A percentile compares a stretch with the other conserved stretches of the same genome.
Evolutionary conservation across 257 asterid species (phyloP).

Genomic region (Solanum chilense): DNA sequence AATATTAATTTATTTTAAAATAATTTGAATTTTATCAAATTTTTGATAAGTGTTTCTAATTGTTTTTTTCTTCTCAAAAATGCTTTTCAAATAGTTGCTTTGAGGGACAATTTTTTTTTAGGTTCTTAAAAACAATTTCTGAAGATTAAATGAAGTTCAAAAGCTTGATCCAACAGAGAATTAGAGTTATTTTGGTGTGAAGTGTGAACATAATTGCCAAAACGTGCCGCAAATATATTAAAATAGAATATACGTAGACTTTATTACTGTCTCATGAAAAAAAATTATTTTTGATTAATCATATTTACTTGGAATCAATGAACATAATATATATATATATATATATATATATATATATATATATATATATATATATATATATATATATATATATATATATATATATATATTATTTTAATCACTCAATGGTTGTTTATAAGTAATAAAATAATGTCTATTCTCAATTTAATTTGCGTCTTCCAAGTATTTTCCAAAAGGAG

Average conservation of each 20-base stretch:
- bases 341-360: no score
- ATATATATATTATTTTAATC: no score
- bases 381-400: no score
- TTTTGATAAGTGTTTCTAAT: background rate
- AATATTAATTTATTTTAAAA: background rate
- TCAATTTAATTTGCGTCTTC: background rate
- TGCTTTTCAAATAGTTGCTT: background rate
- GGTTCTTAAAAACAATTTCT: background rate
- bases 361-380: background rate
- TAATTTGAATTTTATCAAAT: background rate
- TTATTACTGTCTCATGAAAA: no score
- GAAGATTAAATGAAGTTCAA: no score
- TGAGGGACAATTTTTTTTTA: background rate
- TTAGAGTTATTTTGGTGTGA: background rate
- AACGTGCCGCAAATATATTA: no score
- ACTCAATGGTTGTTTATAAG: background rate
- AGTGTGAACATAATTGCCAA: background rate
- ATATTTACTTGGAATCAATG: background rate
- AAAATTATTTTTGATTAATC: background rate
- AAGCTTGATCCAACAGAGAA: background rate
- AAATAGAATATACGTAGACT: accelerated
- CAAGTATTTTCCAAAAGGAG: background rate
- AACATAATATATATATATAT: background rate
- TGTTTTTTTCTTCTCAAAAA: background rate
- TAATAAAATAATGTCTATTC: background rate